Evolutionary conservation across 495 filamentous ascomycete species (phyloP), one percentile per base, ranked within the genome.

Genomic region (Penicillium longicatenatum): DNA sequence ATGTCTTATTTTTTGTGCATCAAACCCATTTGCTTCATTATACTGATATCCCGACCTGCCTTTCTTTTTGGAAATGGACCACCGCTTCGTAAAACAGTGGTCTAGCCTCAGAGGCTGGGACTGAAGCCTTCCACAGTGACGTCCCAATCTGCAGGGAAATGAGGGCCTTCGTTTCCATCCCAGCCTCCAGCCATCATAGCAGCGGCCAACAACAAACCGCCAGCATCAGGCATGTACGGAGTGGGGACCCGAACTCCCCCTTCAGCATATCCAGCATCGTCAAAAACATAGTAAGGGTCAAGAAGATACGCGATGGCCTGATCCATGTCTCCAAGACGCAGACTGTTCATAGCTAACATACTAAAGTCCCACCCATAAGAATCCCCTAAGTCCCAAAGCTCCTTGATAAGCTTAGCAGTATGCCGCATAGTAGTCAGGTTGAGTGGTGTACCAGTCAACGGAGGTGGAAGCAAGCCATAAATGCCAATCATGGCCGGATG

Each of bases 151-250:
- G 3, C 41, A 8, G 41, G 41, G 41, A 43, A 43, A 42, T 79
- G 69, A 51, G 48, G 50, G 7, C 75, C 80, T 41, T 66, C 71
- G 20, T 62, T 64, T 4, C 72, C 81, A 52, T 80, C 76, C 79
- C 80, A 82, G 0, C 78, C 79, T 9, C 81, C 80, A 7, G 78
- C 77, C 75, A 84, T 78, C 79, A 83, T 83, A 7, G 75, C 80
- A 54, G 78, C 70, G 4, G 81, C 81, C 10, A 80, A 46, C 50
- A 86, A 51, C 49, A 83, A 69, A 17, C 72, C 70, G 12, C 75
- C 74, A 37, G 70, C 71, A 19, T 74, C 75, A 2, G 82, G 82
- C 39, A 84, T 82, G 65, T 84, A 85, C 9, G 81, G 81, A 29
- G 82, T 84, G 29, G 82, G 73, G 24, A 84, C 81, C 31, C 78